Percentiles rank a stretch among this genome's conserved stretches.
phyloP scores from a whole-genome alignment of 2,329 filamentous ascomycete species.

The Stachybotrys echinatus region DNA sequence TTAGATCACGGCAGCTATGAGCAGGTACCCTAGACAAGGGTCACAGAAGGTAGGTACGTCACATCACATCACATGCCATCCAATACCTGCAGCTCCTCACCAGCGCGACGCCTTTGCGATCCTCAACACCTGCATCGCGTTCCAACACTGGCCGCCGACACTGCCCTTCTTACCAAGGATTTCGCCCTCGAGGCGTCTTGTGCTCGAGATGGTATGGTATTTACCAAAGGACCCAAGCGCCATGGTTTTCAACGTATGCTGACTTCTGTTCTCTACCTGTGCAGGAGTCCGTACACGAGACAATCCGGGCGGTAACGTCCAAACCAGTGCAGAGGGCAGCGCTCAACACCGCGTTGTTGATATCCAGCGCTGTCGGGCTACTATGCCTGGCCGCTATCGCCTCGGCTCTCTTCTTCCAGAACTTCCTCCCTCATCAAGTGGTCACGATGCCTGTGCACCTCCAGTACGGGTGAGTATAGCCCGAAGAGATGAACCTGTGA shows the following conservation, averaged over 20 bases:
- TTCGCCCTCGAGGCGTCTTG: not conserved
- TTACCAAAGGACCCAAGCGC: too few relatives aligned
- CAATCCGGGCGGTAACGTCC: constrained; percentile 38
- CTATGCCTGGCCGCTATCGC: constrained; percentile 42
- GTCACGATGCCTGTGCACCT: constrained; percentile 48
- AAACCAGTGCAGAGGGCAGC: constrained; percentile 44
- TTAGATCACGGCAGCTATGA: too few relatives aligned
- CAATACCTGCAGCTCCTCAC: too few relatives aligned
- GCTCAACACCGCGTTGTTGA: constrained; percentile 41
- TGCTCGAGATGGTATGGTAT: not conserved
- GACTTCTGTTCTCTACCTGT: not conserved
- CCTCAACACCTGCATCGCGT: too few relatives aligned
- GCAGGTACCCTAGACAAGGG: too few relatives aligned
- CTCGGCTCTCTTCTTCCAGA: constrained; percentile 50
- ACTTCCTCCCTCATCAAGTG: constrained; percentile 51
- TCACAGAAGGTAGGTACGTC: too few relatives aligned
- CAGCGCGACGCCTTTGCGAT: too few relatives aligned
- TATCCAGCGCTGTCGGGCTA: constrained; percentile 35
- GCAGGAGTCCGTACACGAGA: constrained; percentile 30
- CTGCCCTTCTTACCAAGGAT: too few relatives aligned
- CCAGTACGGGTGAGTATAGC: constrained; percentile 52
- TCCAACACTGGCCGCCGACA: too few relatives aligned
- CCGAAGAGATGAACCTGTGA: too few relatives aligned
- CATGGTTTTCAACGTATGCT: not conserved
- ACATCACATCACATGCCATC: too few relatives aligned